Conservation (phyloP, 2,329 filamentous ascomycete species). For the Nemania bipapillata region DNA sequence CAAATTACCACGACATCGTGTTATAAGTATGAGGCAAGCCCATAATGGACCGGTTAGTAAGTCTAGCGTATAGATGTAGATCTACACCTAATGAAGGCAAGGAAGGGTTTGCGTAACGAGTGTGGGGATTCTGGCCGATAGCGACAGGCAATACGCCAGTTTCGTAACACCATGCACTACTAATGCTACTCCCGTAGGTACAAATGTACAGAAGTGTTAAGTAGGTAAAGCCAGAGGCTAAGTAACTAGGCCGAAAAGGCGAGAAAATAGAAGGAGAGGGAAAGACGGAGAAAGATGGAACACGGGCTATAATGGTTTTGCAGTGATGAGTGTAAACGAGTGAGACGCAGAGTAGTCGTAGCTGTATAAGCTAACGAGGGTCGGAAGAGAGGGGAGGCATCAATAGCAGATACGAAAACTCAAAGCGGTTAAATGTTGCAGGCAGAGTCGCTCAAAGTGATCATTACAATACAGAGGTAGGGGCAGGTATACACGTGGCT, state of each 20-base stretch:
- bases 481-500: constrained; percentile 34
- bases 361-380: not conserved
- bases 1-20: constrained; percentile 18
- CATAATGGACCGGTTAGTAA: constrained; percentile 11
- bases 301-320: not conserved
- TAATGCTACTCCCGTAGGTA: constrained; percentile 33
- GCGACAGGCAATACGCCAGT: constrained; percentile 11
- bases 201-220: constrained; percentile 10
- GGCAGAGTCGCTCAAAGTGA: constrained; percentile 16
- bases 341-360: not conserved
- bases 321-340: not conserved
- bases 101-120: constrained; percentile 25
- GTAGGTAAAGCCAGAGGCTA: constrained; percentile 20
- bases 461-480: constrained; percentile 13
- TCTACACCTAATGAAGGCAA: constrained; percentile 13
- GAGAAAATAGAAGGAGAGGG: not conserved
- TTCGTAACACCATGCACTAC: constrained; percentile 30
- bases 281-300: not conserved
- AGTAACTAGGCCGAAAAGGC: not conserved
- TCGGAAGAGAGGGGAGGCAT: constrained; percentile 3
- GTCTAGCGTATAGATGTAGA: constrained; percentile 18
- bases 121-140: constrained; percentile 27
- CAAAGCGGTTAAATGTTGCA: constrained; percentile 22
- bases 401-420: constrained; percentile 26
- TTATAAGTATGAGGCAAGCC: constrained; percentile 16